Conservation (phyloP, 129 eudicot genomes). For the carrot (Daucus carota) region DH1_v3.0 NC_030384.2:44225001-44225500, state of each 20-base stretch:
- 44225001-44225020: too few relatives aligned
- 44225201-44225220: background rate
- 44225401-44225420: slow-evolving; percentile 28
- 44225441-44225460: slow-evolving; percentile 37
- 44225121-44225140: too few relatives aligned
- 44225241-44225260: background rate
- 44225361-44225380: slow-evolving; percentile 43
- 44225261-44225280: background rate
- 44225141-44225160: too few relatives aligned
- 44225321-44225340: background rate
- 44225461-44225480: slow-evolving; percentile 24
- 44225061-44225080: background rate
- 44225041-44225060: too few relatives aligned
- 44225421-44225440: slow-evolving; percentile 31
- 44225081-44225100: background rate
- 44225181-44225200: background rate
- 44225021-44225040: too few relatives aligned
- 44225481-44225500: slow-evolving; percentile 21
- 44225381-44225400: slow-evolving; percentile 36
- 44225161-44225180: background rate
- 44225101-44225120: too few relatives aligned
- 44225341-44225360: slow-evolving; percentile 35
- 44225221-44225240: too few relatives aligned
- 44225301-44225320: background rate
- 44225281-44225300: too few relatives aligned